Conservation (phyloP, 805 yeast genomes). For the Kregervanrija pseudodelftensis region DNA sequence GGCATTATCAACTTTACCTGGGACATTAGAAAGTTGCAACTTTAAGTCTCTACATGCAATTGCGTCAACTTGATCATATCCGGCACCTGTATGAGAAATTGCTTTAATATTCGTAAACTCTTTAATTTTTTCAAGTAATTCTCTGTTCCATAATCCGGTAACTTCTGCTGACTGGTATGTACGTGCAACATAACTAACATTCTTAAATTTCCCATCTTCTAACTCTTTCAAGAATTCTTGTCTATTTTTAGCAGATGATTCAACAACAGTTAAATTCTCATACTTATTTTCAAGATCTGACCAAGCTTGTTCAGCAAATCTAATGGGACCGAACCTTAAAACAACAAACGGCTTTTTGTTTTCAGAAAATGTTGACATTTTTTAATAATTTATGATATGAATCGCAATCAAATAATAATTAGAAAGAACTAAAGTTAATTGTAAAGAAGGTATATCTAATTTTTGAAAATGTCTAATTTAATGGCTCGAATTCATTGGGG, state of each 20-base stretch:
- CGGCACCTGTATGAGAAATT: conserved; percentile 48
- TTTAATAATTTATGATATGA: neutral
- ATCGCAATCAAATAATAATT: neutral
- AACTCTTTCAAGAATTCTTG: conserved; percentile 35
- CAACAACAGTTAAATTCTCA: conserved; percentile 36
- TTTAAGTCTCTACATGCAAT: conserved; percentile 31
- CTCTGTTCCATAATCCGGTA: conserved; percentile 39
- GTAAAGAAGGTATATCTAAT: neutral
- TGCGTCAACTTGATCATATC: conserved; percentile 48
- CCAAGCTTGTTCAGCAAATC: conserved; percentile 63
- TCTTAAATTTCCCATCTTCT: conserved; percentile 27
- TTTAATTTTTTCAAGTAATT: conserved; percentile 32
- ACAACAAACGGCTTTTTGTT: conserved; percentile 44
- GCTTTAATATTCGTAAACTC: conserved; percentile 29
- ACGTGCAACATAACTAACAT: conserved; percentile 34
- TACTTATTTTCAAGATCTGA: conserved; percentile 22
- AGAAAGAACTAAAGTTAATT: neutral
- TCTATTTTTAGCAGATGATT: conserved; percentile 33
- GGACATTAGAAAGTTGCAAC: conserved; percentile 46
- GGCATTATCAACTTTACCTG: conserved; percentile 44
- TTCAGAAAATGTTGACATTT: conserved; percentile 16
- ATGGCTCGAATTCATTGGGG: too few species aligned
- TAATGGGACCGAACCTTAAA: conserved; percentile 55
- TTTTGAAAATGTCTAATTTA: neutral
- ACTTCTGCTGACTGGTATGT: conserved; percentile 32